A percentile compares a stretch with the other conserved stretches of the same genome.
These are phyloP conservation scores for Pythium coloratum DNA, from an alignment of 352 stramenopile species.

Conservation along the genomic window DNA sequence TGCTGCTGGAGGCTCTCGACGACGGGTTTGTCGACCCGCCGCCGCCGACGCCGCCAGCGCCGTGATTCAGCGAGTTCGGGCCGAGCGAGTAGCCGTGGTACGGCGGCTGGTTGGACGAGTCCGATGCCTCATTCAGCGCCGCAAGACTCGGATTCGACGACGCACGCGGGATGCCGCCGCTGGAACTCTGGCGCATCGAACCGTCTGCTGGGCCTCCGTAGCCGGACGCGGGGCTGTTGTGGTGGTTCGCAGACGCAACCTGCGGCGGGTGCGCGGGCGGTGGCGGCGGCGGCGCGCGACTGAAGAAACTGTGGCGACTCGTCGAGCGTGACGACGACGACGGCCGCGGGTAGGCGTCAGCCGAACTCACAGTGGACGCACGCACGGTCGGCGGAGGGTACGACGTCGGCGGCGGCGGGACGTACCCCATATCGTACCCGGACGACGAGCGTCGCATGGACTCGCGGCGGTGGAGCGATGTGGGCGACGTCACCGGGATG, in stretches of 20 bases:
- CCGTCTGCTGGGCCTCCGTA: neutral
- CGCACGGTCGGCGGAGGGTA: constrained; percentile 24
- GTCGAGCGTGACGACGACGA: constrained; percentile 26
- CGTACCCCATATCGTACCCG: constrained; percentile 42
- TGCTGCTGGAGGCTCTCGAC: constrained; percentile 29
- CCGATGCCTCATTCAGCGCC: constrained; percentile 36
- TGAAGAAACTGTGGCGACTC: constrained; percentile 59
- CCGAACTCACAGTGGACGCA: constrained; percentile 9
- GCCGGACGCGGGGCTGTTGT: constrained; percentile 10
- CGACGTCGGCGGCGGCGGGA: constrained; percentile 26
- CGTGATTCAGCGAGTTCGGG: constrained; percentile 38
- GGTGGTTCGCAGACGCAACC: constrained; percentile 17
- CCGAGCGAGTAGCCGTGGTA: constrained; percentile 73
- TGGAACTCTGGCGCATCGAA: constrained; percentile 10
- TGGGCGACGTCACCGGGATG: constrained; percentile 82
- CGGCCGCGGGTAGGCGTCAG: constrained; percentile 9
- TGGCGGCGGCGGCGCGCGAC: constrained; percentile 56
- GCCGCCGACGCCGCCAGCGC: constrained; percentile 10
- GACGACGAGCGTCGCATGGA: constrained; percentile 79
- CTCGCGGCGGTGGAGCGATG: constrained; percentile 73
- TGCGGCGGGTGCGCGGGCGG: constrained; percentile 55
- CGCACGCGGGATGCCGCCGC: constrained; percentile 45
- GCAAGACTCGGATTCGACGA: constrained; percentile 71
- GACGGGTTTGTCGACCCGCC: constrained; percentile 22
- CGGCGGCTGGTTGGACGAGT: constrained; percentile 30